These are phyloP conservation scores for Neospora caninum DNA, from an alignment of 169 alveolate genomes.

Conservation along the genomic window DNA sequence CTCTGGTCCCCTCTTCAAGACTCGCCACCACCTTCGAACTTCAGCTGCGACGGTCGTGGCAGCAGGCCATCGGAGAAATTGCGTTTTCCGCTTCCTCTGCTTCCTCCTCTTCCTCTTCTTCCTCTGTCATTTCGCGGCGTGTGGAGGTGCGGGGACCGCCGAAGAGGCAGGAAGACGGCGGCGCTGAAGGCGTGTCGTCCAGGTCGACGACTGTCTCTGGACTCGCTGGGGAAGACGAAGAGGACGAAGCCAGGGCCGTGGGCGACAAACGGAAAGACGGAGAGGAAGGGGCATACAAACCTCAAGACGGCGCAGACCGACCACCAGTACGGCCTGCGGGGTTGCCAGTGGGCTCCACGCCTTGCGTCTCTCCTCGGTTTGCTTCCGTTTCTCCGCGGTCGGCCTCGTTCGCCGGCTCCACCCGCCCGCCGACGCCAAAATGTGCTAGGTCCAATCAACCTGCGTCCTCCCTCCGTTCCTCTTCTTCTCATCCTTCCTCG, in stretches of 20 bases:
- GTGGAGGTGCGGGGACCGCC: too few relatives aligned
- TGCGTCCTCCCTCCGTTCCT: background rate
- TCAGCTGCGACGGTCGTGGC: conserved; percentile 19
- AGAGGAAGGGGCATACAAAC: background rate
- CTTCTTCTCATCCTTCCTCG: conserved; percentile 2
- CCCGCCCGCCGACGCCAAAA: too few relatives aligned
- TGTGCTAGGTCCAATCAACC: too few relatives aligned
- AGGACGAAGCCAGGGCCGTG: background rate
- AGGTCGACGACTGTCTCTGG: too few relatives aligned
- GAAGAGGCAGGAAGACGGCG: too few relatives aligned
- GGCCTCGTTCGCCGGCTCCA: too few relatives aligned
- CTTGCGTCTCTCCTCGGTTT: too few relatives aligned
- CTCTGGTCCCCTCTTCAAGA: background rate
- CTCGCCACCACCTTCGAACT: conserved; percentile 25
- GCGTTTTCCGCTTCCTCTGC: background rate
- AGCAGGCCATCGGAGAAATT: background rate
- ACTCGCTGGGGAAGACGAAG: background rate
- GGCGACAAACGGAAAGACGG: background rate
- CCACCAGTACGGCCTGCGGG: too few relatives aligned
- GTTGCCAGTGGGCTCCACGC: too few relatives aligned
- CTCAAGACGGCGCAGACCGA: background rate
- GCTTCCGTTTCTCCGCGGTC: too few relatives aligned
- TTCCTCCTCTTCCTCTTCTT: background rate
- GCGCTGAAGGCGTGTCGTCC: too few relatives aligned
- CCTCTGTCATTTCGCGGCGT: too few relatives aligned